phyloP scores from a whole-genome alignment of 2,329 filamentous ascomycete species.

The Ophiostoma ips region DNA sequence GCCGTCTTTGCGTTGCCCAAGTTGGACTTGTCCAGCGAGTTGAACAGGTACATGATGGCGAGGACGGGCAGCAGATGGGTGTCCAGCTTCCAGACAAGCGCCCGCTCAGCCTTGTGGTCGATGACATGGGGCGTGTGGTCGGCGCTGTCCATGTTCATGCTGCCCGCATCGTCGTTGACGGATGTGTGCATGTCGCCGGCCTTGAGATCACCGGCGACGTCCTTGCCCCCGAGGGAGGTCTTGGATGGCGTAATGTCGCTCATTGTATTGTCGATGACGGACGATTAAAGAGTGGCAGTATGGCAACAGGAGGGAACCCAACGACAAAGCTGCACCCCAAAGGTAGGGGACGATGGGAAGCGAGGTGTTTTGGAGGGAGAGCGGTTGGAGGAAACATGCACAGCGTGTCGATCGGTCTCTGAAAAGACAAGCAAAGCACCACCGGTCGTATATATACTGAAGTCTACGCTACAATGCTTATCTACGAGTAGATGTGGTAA shows the following conservation, averaged over 20 bases:
- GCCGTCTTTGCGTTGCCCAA: constrained; percentile 13
- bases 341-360: too few species aligned
- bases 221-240: neutral
- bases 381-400: too few species aligned
- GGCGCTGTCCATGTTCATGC: constrained; percentile 3
- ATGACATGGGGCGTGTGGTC: constrained; percentile 17
- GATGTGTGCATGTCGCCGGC: neutral
- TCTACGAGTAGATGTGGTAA: too few species aligned
- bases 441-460: too few species aligned
- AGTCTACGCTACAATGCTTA: too few species aligned
- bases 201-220: neutral
- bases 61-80: constrained; percentile 38
- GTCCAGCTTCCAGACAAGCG: constrained; percentile 41
- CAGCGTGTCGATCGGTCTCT: too few species aligned
- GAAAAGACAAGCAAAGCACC: too few species aligned
- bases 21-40: constrained; percentile 29
- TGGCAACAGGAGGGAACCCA: neutral
- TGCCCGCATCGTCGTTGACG: neutral
- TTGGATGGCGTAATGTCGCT: neutral
- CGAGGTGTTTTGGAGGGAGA: too few species aligned
- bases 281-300: neutral
- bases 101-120: constrained; percentile 31
- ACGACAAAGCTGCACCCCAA: too few species aligned
- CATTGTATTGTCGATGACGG: neutral
- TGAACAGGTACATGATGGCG: constrained; percentile 41